Conservation (phyloP, 2,329 filamentous ascomycete genomes). For the Colletotrichum sp. region DNA sequence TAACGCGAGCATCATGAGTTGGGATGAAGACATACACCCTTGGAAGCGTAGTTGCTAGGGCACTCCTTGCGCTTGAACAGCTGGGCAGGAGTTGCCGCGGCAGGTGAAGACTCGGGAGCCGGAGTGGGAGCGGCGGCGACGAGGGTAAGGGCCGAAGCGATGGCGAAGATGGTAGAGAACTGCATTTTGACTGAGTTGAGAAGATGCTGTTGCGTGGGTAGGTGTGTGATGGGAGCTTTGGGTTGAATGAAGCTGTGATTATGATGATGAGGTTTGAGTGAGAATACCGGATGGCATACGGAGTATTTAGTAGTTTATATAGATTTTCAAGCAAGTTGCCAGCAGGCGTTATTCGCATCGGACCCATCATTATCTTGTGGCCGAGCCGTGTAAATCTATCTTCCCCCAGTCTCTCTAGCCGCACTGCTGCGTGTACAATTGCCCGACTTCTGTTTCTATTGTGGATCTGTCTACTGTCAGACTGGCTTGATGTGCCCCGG, state of each 20-base stretch:
- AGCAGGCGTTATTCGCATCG: background rate
- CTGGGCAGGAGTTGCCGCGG: background rate
- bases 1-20: background rate
- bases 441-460: background rate
- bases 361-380: background rate
- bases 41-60: background rate
- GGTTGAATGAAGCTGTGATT: background rate
- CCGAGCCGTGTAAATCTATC: background rate
- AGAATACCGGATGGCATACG: background rate
- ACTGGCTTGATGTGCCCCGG: background rate
- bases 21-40: background rate
- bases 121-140: background rate
- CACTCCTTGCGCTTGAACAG: background rate
- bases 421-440: background rate
- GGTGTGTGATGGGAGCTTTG: background rate
- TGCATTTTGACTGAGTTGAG: background rate
- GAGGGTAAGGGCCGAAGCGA: background rate
- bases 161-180: background rate
- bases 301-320: background rate
- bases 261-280: background rate
- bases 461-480: background rate
- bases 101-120: background rate
- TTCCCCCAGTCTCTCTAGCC: background rate
- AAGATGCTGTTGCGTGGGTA: fast-evolving
- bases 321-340: background rate